Evolutionary conservation across 202 grass and related monocot species (phyloP), one percentile per base, ranked within the genome.

Genomic region (Brachypodium distachyon): DNA sequence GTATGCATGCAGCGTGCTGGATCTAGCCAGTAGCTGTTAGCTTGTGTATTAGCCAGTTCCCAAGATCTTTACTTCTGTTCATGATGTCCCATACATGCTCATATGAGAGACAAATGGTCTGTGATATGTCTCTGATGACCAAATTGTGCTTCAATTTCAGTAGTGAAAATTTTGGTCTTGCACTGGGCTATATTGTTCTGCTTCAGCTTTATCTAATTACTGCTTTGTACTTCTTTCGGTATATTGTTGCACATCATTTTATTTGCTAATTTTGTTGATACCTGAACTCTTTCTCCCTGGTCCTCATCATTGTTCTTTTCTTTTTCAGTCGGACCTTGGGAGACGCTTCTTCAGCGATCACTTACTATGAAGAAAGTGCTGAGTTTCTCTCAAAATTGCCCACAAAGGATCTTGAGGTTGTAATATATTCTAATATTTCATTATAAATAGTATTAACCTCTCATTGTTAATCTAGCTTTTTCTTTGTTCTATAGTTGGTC

Each of bases 341-440:
- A 86, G 91, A 98, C 68, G 79, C 89, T 73, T 55, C 71, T 56
- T 89, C 83, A 50, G 91, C 96, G 42, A 80, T 95, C 61, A 86
- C 61, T 80, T 86, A 87, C 80, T 98, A 98, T 48, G 85, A 95
- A 95, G 96, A 98, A 85, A 95, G 91, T 82, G 71, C 82, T 4
- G 91, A 95, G 39, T 88, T 95, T 62, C 91, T 95, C 25, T 94
- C 67, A 0, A 92, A 90, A 77, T 74, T 92, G 31, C 83, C 83
- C 68, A 32, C 70, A 46, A 95, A 92, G 61, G 91, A 98, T 89
- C 79, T 95, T 9, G 96, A 98, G 96, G 91, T 98, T 70, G 4
- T 51, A 55, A 72, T 83, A 12, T 69, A 48, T 69, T 66, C 49
- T 28, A 69, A 27, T 27, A 33, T 18, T 3, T 67, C n/a, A n/a